These are phyloP conservation scores for Phascolomyces articulosus DNA, from an alignment of 371 early-diverging fungal species.

Conservation along the genomic window DNA sequence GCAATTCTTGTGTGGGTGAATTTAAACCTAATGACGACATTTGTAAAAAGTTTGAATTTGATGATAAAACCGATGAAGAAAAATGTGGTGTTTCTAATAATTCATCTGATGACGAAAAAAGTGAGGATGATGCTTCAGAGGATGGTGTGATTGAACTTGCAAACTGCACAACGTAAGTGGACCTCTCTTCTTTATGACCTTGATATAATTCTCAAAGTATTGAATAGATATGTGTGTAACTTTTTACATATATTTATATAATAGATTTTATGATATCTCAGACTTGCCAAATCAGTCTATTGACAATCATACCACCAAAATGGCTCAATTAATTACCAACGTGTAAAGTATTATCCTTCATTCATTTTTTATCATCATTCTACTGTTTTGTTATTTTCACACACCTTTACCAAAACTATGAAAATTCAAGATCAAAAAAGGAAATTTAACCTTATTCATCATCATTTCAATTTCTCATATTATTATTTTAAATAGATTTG, in stretches of 20 bases:
- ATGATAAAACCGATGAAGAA: constrained; percentile 8
- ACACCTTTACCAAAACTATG: too few relatives aligned
- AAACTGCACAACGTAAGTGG: constrained; percentile 45
- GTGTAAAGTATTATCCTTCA: constrained; percentile 29
- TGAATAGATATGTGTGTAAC: neutral
- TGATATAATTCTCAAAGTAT: too few relatives aligned
- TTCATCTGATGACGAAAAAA: constrained; percentile 13
- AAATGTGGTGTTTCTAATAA: constrained; percentile 2
- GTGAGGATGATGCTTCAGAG: neutral
- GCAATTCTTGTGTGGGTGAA: constrained; percentile 17
- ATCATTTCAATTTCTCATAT: too few relatives aligned
- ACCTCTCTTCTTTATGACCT: neutral
- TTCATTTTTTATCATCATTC: too few relatives aligned
- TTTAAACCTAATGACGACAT: constrained; percentile 12
- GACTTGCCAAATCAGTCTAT: constrained; percentile 35
- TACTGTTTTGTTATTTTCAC: too few relatives aligned
- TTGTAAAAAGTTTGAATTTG: constrained; percentile 21
- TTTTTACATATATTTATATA: too few relatives aligned
- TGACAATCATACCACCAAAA: constrained; percentile 31
- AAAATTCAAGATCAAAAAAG: too few relatives aligned
- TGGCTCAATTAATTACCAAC: constrained; percentile 52
- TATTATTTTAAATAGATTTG: constrained; percentile 30
- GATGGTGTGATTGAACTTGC: constrained; percentile 25
- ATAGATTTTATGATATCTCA: constrained; percentile 44
- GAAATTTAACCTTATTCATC: neutral